Conservation (phyloP, 768 basidiomycete species). For the Rhodosporidiobolus sp. region DNA sequence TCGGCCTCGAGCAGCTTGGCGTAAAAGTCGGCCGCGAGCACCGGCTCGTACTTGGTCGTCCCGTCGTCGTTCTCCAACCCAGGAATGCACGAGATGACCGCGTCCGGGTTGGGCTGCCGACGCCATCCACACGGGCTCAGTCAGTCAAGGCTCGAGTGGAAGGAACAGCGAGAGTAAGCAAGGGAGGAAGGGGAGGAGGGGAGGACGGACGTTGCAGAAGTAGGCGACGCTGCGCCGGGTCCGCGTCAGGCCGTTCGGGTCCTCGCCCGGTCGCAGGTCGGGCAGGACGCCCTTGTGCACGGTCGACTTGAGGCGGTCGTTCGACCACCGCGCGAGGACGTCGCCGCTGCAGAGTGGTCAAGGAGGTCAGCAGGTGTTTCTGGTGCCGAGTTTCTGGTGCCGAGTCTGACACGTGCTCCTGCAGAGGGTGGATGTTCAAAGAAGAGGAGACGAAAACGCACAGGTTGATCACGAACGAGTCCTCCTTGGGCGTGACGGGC, state of each 20-base stretch:
- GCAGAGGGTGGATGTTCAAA: slow-evolving; percentile 45
- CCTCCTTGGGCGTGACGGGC: slow-evolving; percentile 47
- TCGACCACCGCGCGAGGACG: slow-evolving; percentile 45
- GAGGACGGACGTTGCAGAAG: slow-evolving; percentile 34
- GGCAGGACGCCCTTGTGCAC: slow-evolving; percentile 52
- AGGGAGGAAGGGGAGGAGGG: neutral
- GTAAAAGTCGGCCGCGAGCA: slow-evolving; percentile 31
- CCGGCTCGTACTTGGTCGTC: slow-evolving; percentile 24
- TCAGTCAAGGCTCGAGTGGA: too few species aligned
- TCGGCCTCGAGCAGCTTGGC: slow-evolving; percentile 26
- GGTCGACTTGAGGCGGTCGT: slow-evolving; percentile 47
- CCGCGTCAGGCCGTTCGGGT: neutral
- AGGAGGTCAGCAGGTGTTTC: slow-evolving; percentile 53
- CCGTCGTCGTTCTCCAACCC: slow-evolving; percentile 20
- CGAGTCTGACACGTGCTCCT: too few species aligned
- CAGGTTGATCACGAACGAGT: slow-evolving; percentile 46
- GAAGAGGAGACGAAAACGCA: neutral
- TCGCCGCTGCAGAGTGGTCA: slow-evolving; percentile 31
- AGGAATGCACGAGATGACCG: slow-evolving; percentile 23
- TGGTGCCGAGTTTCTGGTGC: too few species aligned
- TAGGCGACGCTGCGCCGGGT: slow-evolving; percentile 25
- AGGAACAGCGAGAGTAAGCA: neutral
- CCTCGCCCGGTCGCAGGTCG: neutral
- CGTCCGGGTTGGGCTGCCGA: slow-evolving; percentile 23
- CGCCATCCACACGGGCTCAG: neutral